Base-by-base conservation (phyloP, 176 grass and related monocot genomes). In the Zoysia pacifica region DNA sequence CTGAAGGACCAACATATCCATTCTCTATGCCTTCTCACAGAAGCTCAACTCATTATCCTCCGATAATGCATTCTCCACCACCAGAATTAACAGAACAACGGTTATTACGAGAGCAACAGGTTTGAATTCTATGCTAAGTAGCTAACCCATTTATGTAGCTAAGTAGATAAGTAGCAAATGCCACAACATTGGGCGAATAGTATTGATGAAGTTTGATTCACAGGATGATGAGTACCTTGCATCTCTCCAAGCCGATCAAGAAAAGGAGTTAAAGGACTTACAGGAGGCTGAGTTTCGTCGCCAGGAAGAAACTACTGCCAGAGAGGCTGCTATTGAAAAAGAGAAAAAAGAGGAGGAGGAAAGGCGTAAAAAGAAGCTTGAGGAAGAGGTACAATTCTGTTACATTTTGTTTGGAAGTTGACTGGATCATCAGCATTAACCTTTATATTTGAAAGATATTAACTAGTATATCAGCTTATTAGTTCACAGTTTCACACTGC, bases 181-280 rank as follows among this genome's bases (percentile, higher is more conserved):
- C 75, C 63, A 65, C 19, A 55, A 81, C 56, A 62, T 69, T 51
- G 15, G 59, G 28, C 11, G 2, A 39, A 15, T 14, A 50, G 4
- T 48, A 20, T 48, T 70, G 48, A 77, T 59, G 38, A 87, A 35
- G 19, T 88, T 84, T 51, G 41, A 64, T 88, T 79, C 84, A 76
- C 83, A 99, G 96, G 96, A 99, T 77, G 93, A 91, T 80, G 96
- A 93, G 54, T 99, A 99, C 82, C 90, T 99, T 85, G 93, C 88
- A 70, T 78, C 96, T 19, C 86, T 99, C 55, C 92, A 89, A 91
- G 96, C 96, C 72, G 96, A 99, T 81, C 86, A 89, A 89, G 96
- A 95, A 91, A 99, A 99, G 50, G 96, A 98, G 67, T 75, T 98
- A 75, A 94, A 87, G 58, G 88, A 81, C 48, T 53, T 52, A 67